A percentile compares a stretch with the other conserved stretches of the same genome.
Conservation (phyloP, 148 eudicot genomes). For the Salicornia ramosissima region DNA sequence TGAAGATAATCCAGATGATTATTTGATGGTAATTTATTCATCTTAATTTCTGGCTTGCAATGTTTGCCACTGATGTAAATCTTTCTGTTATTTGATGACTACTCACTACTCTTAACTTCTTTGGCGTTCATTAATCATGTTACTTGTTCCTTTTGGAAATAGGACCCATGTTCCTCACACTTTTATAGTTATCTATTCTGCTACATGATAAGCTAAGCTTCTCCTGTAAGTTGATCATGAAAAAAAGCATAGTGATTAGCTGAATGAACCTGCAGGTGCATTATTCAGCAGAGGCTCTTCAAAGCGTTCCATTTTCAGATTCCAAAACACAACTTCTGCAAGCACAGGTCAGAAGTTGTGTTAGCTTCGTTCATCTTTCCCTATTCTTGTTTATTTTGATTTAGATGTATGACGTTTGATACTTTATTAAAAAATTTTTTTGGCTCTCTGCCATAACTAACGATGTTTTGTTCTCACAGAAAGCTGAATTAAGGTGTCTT, state of each 20-base stretch:
- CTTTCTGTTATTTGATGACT: slow-evolving; percentile 6
- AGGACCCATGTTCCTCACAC: not conserved
- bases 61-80: slow-evolving; percentile 3
- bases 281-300: slow-evolving; percentile 73
- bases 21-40: slow-evolving; percentile 64
- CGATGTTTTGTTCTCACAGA: slow-evolving; percentile 41
- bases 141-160: not conserved
- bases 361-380: not conserved
- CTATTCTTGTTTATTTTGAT: not conserved
- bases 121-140: not conserved
- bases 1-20: slow-evolving; percentile 88
- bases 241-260: slow-evolving; percentile 3
- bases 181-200: not conserved
- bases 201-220: not conserved
- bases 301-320: slow-evolving; percentile 49
- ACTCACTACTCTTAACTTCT: not conserved
- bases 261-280: slow-evolving; percentile 47
- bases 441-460: not conserved
- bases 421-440: no score
- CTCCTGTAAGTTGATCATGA: slow-evolving; percentile 1
- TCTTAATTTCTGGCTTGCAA: not conserved
- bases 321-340: slow-evolving; percentile 78
- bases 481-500: slow-evolving; percentile 78
- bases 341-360: slow-evolving; percentile 56
- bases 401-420: not conserved